Evolutionary conservation across 179 eudicot genomes (phyloP).

Genomic region (Gypsophila paniculata): DNA sequence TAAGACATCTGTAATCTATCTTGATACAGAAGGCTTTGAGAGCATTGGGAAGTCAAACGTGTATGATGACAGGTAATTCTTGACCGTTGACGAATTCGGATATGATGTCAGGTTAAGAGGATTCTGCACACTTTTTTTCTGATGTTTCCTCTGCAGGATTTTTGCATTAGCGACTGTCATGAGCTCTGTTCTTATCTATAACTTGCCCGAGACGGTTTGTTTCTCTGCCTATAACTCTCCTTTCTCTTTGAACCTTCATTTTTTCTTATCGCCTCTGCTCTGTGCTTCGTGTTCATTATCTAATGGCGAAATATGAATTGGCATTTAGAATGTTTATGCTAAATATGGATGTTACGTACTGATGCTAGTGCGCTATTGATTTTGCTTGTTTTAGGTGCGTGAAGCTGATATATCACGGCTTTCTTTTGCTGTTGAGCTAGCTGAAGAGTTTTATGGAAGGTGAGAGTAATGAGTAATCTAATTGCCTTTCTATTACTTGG

Average conservation of each 20-base stretch:
- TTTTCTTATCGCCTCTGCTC: not conserved
- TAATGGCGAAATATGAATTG: not conserved
- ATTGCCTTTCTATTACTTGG: not conserved
- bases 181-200: constrained; percentile 93
- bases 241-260: constrained; percentile 18
- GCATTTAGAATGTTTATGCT: not conserved
- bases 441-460: constrained; percentile 99
- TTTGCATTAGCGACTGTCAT: constrained; percentile 94
- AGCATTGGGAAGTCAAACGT: constrained; percentile 97
- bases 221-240: constrained; percentile 32
- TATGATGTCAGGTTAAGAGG: constrained; percentile 3
- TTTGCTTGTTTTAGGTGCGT: constrained; percentile 53
- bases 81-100: constrained; percentile 18
- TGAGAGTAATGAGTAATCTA: constrained; percentile 22
- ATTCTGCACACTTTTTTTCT: constrained; percentile 9
- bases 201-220: constrained; percentile 97
- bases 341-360: not conserved
- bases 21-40: constrained; percentile 98
- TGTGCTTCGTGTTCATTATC: not conserved
- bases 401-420: constrained; percentile 98
- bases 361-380: not conserved
- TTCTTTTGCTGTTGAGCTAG: constrained; percentile 98
- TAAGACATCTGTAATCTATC: constrained; percentile 79
- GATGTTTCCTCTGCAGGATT: constrained; percentile 54
- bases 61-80: constrained; percentile 80